These are phyloP conservation scores for Eremothecium gossypii DNA, from an alignment of 1,139 yeast genomes.

Conservation along the genomic window DNA sequence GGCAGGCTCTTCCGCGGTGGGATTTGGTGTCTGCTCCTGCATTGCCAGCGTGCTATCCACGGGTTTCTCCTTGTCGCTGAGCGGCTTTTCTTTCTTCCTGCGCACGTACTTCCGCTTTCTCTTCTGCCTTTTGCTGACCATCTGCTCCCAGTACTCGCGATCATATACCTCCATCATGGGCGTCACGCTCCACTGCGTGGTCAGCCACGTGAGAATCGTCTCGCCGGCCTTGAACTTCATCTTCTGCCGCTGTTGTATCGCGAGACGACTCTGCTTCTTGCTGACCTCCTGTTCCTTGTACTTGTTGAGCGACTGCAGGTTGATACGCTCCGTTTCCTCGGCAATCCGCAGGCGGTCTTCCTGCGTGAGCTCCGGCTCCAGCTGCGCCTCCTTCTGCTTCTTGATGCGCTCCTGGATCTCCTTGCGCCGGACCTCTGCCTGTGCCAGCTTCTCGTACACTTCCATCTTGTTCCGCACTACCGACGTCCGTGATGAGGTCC, in stretches of 20 bases:
- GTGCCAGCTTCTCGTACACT: slow-evolving; percentile 62
- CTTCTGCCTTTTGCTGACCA: slow-evolving; percentile 35
- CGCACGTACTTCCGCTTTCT: slow-evolving; percentile 30
- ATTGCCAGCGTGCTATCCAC: background rate
- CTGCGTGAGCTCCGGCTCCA: slow-evolving; percentile 58
- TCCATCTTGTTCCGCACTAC: slow-evolving; percentile 74
- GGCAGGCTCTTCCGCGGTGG: slow-evolving; percentile 9
- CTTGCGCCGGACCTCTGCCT: slow-evolving; percentile 61
- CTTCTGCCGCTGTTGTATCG: slow-evolving; percentile 57
- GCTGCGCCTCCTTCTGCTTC: slow-evolving; percentile 30
- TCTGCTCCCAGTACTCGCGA: slow-evolving; percentile 30
- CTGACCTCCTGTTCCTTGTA: slow-evolving; percentile 80
- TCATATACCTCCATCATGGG: slow-evolving; percentile 52
- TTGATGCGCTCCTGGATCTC: slow-evolving; percentile 29
- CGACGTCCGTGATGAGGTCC: slow-evolving; percentile 72
- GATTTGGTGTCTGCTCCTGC: background rate
- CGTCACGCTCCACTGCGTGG: slow-evolving; percentile 26
- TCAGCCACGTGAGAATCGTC: slow-evolving; percentile 15
- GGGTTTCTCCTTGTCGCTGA: slow-evolving; percentile 13
- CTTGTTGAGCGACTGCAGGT: slow-evolving; percentile 59
- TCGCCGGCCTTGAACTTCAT: slow-evolving; percentile 34
- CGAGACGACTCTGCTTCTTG: slow-evolving; percentile 69
- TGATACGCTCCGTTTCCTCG: slow-evolving; percentile 69
- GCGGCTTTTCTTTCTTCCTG: slow-evolving; percentile 29
- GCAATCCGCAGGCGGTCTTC: slow-evolving; percentile 84